Conservation (phyloP, 768 basidiomycete genomes). For the Boletellus ananas region DNA sequence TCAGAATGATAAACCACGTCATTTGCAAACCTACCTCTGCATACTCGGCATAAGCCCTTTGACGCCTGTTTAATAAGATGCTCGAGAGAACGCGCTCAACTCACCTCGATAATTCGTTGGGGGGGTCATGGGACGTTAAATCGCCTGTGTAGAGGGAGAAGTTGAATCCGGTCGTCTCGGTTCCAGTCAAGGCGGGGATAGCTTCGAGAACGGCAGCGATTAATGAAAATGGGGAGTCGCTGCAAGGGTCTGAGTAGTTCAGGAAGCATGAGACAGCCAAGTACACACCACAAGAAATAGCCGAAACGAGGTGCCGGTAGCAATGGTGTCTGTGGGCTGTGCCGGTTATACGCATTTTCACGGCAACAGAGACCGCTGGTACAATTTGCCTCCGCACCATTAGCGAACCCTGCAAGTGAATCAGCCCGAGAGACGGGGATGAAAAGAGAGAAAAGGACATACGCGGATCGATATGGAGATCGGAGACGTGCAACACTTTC, state of each 20-base stretch:
- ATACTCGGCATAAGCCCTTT: conserved; percentile 57
- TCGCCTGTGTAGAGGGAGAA: conserved; percentile 74
- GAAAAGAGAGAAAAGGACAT: conserved; percentile 12
- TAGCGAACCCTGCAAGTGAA: conserved; percentile 52
- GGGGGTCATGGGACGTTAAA: conserved; percentile 66
- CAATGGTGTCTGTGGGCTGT: conserved; percentile 48
- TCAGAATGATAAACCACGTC: conserved; percentile 5
- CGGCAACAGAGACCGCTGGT: conserved; percentile 66
- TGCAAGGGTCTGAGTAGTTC: conserved; percentile 13
- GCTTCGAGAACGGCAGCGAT: conserved; percentile 57
- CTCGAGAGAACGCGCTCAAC: conserved; percentile 7
- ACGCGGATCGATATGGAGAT: conserved; percentile 76
- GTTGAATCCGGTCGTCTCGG: conserved; percentile 55
- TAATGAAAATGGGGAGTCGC: conserved; percentile 65
- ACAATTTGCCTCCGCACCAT: conserved; percentile 70
- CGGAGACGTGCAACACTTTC: conserved; percentile 74
- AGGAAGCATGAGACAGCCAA: neutral
- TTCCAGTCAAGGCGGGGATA: conserved; percentile 63
- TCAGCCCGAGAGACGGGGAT: neutral
- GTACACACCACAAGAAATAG: conserved; percentile 50
- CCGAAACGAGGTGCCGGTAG: conserved; percentile 68
- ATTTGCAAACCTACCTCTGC: conserved; percentile 45
- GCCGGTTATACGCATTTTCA: conserved; percentile 43
- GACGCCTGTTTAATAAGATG: neutral
- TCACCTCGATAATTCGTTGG: conserved; percentile 59